These are phyloP conservation scores for barrel medic (Medicago truncatula) DNA, from an alignment of 306 rosid species.

Conservation along the genomic window MtrunA17r5.0-ANR NC_053048.1:47043501-47044000, in stretches of 20 bases:
- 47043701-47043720: slow-evolving; percentile 92
- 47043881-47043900: slow-evolving; percentile 81
- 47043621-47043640: slow-evolving; percentile 69
- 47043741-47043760: not conserved
- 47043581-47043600: not conserved
- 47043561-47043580: not conserved
- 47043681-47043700: slow-evolving; percentile 84
- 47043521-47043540: too few species aligned
- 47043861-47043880: slow-evolving; percentile 73
- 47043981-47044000: not conserved
- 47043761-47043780: not conserved
- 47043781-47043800: slow-evolving; percentile 65
- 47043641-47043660: slow-evolving; percentile 94
- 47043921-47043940: not conserved
- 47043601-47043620: slow-evolving; percentile 1
- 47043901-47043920: slow-evolving; percentile 64
- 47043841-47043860: slow-evolving; percentile 84
- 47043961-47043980: not conserved
- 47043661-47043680: slow-evolving; percentile 78
- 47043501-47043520: too few species aligned
- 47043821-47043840: slow-evolving; percentile 97
- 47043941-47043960: slow-evolving; percentile 20
- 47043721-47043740: slow-evolving; percentile 3
- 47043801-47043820: slow-evolving; percentile 75
- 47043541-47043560: too few species aligned